Evolutionary conservation across 305 asterid species (phyloP), one percentile per base, ranked within the genome.

Genomic region (Fraxinus platypoda): DNA sequence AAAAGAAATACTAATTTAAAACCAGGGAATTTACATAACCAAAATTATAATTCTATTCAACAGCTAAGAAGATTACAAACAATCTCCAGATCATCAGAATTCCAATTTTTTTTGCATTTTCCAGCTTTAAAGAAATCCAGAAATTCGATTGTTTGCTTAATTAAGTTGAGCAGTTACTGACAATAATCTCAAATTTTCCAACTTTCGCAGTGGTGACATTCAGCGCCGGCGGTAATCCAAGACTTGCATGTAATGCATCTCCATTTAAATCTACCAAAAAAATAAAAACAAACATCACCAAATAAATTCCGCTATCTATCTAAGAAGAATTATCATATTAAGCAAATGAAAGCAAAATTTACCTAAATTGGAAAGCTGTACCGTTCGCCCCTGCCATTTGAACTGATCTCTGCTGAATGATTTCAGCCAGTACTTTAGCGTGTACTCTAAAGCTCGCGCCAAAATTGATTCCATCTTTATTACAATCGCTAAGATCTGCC

Each of bases 371-470:
- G 93, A 96, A 77, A 96, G 98, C 54, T 93, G 98, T 0, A 86
- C 98, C 8, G 93, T 90, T 49, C 95, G 95, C 2, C 99, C 99
- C 83, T 94, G 97, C 89, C 94, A 90, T 87, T 94, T 96, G 88
- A 94, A 94, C 92, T 96, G 98, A 91, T 96, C 98, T 88, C 99
- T 88, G 80, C 89, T 87, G 90, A 94, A 96, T 0, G 99, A 94
- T 88, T 92, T 96, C 85, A 96, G 84, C 98, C 98, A 96, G 84
- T 96, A 96, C 91, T 96, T 96, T 34, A 96, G 89, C 71, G 99
- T 96, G 78, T 94, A 96, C 88, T 96, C 99, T 81, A 96, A 83
- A 59, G 99, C 99, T 87, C 94, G 90, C 41, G 97, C 99, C 86
- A 96, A 33, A 80, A 96, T 94, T 64, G 99, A 93, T 83, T 94